Evolutionary conservation across 345 rosid species (phyloP), one percentile per base, ranked within the genome.

Genomic region (Syzygium grande): DNA sequence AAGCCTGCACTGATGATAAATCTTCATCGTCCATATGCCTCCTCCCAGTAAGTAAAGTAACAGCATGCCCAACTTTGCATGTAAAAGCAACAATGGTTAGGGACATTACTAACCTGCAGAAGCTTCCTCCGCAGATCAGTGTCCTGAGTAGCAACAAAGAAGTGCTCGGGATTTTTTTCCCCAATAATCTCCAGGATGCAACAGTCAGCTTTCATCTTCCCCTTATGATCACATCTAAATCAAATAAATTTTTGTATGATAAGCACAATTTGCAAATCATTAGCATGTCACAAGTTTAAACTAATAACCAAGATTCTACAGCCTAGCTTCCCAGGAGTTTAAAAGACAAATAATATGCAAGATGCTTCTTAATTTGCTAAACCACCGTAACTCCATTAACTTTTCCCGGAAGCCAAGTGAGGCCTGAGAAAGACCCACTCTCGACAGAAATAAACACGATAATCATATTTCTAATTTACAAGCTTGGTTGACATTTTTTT

Each of bases 91-190:
- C 46, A 58, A 56, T 38, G 49, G 68, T 68, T 29, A 53, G 53
- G 17, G 21, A 19, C 65, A 51, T 52, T 22, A 90, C 91, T 52
- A 86, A 95, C 98, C 98, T 92, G 91, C 88, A 90, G 94, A 86
- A 98, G 92, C 92, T 94, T 94, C 87, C 86, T 94, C 79, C 98
- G 93, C 87, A 98, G 89, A 51, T 92, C 94, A 29, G 90, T 92
- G 23, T 97, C 98, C 92, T 97, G 99, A 56, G 98, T 92, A 54
- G 97, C 99, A 89, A 97, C 93, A 88, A 96, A 95, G 90, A 96
- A 98, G 88, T 98, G 98, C 86, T 96, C 97, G 0, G 92, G 19
- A 86, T 98, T 97, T 12, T 91, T 88, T 56, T 89, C 91, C 77
- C 98, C 97, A 52, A 96, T 89, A 51, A 97, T 89, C 22, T 96